Conservation (phyloP, 495 filamentous ascomycete species). For the Rhizodiscina lignyota region DNA sequence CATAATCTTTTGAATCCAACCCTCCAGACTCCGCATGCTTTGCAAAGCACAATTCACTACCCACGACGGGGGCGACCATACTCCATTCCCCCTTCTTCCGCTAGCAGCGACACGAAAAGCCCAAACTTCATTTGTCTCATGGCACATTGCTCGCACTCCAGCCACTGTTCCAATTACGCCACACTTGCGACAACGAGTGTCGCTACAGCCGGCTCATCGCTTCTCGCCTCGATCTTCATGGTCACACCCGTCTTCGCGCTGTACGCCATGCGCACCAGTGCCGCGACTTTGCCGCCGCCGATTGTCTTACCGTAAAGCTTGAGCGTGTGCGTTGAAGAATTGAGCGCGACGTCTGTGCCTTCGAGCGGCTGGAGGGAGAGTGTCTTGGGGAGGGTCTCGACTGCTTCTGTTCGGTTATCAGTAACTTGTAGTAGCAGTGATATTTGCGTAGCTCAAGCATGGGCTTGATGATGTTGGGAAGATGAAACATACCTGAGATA, state of each 20-base stretch:
- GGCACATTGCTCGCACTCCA: no score
- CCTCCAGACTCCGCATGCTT: no score
- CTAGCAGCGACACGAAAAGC: no score
- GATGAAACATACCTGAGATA: constrained; percentile 58
- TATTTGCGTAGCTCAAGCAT: no score
- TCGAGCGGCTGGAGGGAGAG: constrained; percentile 89
- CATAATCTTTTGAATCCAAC: no score
- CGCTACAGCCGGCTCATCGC: constrained; percentile 86
- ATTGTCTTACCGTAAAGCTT: constrained; percentile 95
- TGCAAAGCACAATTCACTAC: no score
- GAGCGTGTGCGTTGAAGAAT: constrained; percentile 77
- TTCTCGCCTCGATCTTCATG: constrained; percentile 78
- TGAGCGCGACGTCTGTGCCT: constrained; percentile 78
- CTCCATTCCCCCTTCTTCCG: no score
- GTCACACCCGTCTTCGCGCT: constrained; percentile 84
- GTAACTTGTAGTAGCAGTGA: no score
- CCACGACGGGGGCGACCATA: no score
- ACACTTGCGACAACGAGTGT: constrained; percentile 69
- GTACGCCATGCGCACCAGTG: constrained; percentile 82
- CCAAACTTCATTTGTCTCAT: no score
- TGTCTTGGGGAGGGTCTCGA: constrained; percentile 70
- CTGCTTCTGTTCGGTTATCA: constrained; percentile 62
- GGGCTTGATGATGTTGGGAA: constrained; percentile 23
- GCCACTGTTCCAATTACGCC: constrained; percentile 30
- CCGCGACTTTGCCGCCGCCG: constrained; percentile 74